phyloP scores from a whole-genome alignment of 2,329 filamentous ascomycete species.

The Penicillium sp. region DNA sequence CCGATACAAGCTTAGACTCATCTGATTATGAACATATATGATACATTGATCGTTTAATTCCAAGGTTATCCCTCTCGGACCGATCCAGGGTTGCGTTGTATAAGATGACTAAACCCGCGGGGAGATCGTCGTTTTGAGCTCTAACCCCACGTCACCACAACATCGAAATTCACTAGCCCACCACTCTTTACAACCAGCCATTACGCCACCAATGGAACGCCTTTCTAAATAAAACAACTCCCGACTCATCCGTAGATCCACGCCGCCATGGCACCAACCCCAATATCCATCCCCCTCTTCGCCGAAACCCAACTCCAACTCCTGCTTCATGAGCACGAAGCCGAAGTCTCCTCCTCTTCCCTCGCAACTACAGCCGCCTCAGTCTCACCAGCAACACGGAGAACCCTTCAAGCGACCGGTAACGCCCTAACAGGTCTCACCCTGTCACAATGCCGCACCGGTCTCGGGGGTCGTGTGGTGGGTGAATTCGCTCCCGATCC shows the following conservation, averaged over 20 bases:
- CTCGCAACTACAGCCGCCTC: conserved; percentile 42
- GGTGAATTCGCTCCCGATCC: conserved; percentile 74
- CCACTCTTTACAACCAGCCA: neutral
- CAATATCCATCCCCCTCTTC: conserved; percentile 42
- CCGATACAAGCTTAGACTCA: too few relatives aligned
- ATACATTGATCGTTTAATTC: too few relatives aligned
- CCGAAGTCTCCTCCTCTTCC: conserved; percentile 45
- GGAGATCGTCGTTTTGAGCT: neutral
- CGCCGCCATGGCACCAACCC: conserved; percentile 16
- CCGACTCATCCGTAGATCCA: neutral
- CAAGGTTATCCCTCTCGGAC: neutral
- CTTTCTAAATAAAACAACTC: neutral
- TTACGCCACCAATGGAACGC: neutral
- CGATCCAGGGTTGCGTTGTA: neutral
- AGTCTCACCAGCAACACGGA: conserved; percentile 43
- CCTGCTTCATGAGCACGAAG: conserved; percentile 45
- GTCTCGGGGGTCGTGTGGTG: conserved; percentile 86
- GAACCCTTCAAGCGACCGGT: conserved; percentile 44
- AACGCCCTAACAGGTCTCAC: conserved; percentile 54
- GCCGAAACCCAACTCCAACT: conserved; percentile 45
- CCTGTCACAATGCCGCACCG: conserved; percentile 76
- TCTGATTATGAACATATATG: neutral
- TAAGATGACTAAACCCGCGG: conserved; percentile 10
- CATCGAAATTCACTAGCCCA: neutral
- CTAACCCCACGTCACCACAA: neutral